A percentile compares a stretch with the other conserved stretches of the same genome.
phyloP scores from a whole-genome alignment of 2,329 filamentous ascomycete species.

The Monilinia vaccinii-corymbosi region DNA sequence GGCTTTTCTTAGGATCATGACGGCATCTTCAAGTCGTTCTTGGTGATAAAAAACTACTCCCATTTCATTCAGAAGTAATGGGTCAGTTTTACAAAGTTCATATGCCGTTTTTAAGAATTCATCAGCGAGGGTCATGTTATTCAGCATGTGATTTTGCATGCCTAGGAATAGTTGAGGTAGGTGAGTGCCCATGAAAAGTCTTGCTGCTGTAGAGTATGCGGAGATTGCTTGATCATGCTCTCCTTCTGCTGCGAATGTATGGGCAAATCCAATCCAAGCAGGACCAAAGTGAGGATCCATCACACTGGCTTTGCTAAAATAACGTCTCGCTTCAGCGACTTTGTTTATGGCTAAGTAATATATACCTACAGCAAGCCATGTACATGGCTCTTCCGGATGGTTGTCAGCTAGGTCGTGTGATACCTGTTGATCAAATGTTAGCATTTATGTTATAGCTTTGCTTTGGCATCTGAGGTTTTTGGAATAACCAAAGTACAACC shows the following conservation, averaged over 20 bases:
- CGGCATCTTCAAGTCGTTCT: conserved; percentile 64
- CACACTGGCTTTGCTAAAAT: conserved; percentile 95
- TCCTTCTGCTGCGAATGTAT: conserved; percentile 94
- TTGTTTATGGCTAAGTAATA: conserved; percentile 89
- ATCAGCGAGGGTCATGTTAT: conserved; percentile 87
- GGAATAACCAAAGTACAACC: not conserved
- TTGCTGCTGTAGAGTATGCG: conserved; percentile 89
- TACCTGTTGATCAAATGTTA: conserved; percentile 31
- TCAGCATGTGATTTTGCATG: conserved; percentile 95
- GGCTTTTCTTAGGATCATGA: conserved; percentile 68
- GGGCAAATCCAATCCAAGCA: conserved; percentile 97
- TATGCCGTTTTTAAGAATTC: conserved; percentile 92
- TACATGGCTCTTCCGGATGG: conserved; percentile 81
- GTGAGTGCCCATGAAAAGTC: conserved; percentile 94
- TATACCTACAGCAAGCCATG: conserved; percentile 88
- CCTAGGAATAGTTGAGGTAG: conserved; percentile 91
- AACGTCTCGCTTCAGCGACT: conserved; percentile 86
- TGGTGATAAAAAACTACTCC: conserved; percentile 95
- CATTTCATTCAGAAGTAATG: conserved; percentile 87
- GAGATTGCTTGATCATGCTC: conserved; percentile 98
- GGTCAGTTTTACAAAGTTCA: conserved; percentile 72
- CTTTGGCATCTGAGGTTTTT: not conserved
- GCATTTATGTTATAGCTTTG: not conserved
- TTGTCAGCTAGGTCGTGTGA: conserved; percentile 88
- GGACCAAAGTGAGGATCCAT: conserved; percentile 97